Conservation (phyloP, 2,329 filamentous ascomycete genomes). For the Thermothelomyces thermophilus region DNA sequence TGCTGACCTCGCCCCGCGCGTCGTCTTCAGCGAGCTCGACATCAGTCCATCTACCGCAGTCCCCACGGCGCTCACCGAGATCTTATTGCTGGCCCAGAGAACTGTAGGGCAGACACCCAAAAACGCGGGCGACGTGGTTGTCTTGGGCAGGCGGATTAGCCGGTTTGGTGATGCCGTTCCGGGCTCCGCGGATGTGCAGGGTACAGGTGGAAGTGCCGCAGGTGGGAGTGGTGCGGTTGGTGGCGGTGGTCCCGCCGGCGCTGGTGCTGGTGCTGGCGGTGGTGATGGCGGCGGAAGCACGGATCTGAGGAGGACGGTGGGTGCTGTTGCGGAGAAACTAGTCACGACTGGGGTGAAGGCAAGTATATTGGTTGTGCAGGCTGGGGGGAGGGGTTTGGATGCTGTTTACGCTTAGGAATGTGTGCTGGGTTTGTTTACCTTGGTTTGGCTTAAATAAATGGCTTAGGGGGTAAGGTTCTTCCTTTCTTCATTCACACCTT, state of each 20-base stretch:
- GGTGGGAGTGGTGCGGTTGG: background rate
- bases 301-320: slow-evolving; percentile 47
- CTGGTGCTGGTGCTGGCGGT: background rate
- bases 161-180: slow-evolving; percentile 17
- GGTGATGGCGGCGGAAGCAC: slow-evolving; percentile 9
- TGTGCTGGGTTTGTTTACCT: no score
- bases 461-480: no score
- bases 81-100: slow-evolving; percentile 47
- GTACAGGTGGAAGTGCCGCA: background rate
- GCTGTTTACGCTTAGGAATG: slow-evolving; percentile 4
- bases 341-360: slow-evolving; percentile 53
- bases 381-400: slow-evolving; percentile 32
- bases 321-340: slow-evolving; percentile 54
- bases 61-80: slow-evolving; percentile 34
- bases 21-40: slow-evolving; percentile 45
- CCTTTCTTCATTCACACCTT: background rate
- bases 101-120: slow-evolving; percentile 54
- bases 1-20: slow-evolving; percentile 28
- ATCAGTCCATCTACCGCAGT: slow-evolving; percentile 27
- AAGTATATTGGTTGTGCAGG: slow-evolving; percentile 66
- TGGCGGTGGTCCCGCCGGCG: background rate
- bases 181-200: background rate
- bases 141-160: slow-evolving; percentile 53
- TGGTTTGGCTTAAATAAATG: no score
- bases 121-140: slow-evolving; percentile 65